phyloP scores from a whole-genome alignment of 176 grass and related monocot genomes.

The Eleusine indica region DNA sequence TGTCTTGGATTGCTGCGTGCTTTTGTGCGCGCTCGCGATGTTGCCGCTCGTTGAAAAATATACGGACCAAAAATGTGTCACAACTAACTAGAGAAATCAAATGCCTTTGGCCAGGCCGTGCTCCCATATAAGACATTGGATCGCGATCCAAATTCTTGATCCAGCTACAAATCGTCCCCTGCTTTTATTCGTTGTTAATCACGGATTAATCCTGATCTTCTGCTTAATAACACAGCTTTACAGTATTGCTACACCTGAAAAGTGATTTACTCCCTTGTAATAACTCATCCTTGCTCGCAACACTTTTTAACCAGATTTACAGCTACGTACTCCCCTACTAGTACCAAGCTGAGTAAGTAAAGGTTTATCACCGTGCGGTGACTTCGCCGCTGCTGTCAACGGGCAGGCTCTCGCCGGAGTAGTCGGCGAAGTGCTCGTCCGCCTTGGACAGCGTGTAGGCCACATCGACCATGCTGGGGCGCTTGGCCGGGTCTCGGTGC shows the following conservation, averaged over 20 bases:
- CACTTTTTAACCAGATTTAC: neutral
- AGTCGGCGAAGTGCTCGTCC: constrained; percentile 76
- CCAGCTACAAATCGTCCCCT: no score
- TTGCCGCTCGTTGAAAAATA: no score
- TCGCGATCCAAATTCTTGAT: no score
- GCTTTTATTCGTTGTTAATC: neutral
- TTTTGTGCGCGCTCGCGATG: no score
- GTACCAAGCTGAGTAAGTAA: no score
- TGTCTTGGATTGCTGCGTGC: neutral
- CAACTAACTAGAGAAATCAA: no score
- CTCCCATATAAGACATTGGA: no score
- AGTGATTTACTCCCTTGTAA: neutral
- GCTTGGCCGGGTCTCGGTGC: constrained; percentile 74
- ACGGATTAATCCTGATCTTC: neutral
- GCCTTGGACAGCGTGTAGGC: constrained; percentile 87
- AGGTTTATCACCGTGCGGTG: constrained; percentile 50
- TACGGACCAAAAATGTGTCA: no score
- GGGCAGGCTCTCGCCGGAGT: constrained; percentile 67
- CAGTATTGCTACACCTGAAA: no score
- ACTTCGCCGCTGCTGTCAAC: constrained; percentile 45
- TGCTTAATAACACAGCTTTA: neutral
- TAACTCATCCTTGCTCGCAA: neutral
- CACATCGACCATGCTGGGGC: constrained; percentile 93
- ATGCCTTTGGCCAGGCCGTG: no score
- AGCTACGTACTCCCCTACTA: neutral